phyloP scores from a whole-genome alignment of 176 grass and related monocot species.

The Oryza longistaminata region DNA sequence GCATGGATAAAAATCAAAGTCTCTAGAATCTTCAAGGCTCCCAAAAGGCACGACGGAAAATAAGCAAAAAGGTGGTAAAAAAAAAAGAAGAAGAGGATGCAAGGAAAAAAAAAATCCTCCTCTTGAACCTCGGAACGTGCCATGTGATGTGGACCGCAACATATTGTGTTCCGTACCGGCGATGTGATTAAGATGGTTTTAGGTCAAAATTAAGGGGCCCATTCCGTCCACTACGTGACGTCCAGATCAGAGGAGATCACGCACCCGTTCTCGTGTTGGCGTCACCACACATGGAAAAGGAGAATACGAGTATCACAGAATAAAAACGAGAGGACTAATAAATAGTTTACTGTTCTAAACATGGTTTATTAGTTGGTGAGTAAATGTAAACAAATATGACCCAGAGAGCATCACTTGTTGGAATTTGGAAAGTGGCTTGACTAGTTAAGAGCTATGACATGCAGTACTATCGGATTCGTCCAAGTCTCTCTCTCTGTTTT shows the following conservation, averaged over 20 bases:
- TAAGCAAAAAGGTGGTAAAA: background rate
- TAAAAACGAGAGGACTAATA: background rate
- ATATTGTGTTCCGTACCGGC: slow-evolving; percentile 27
- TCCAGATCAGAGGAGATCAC: too few species aligned
- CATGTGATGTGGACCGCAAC: slow-evolving; percentile 26
- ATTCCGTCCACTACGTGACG: background rate
- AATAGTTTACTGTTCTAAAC: background rate
- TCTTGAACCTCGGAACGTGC: slow-evolving; percentile 26
- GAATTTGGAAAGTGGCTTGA: too few species aligned
- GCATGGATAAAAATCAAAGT: background rate
- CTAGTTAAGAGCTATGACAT: too few species aligned
- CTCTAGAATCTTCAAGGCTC: background rate
- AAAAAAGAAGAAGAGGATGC: background rate
- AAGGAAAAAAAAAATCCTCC: background rate
- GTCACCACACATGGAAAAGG: background rate
- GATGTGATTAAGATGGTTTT: slow-evolving; percentile 35
- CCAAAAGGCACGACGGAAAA: slow-evolving; percentile 4
- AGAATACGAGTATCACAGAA: too few species aligned
- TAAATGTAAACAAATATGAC: too few species aligned
- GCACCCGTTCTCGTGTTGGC: background rate
- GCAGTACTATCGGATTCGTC: too few species aligned
- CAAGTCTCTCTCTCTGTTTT: too few species aligned
- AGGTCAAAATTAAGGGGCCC: slow-evolving; percentile 23
- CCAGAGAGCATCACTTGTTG: too few species aligned
- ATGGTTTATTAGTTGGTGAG: background rate